A percentile compares a stretch with the other conserved stretches of the same genome.
Conservation (phyloP, 139 green algal genomes). For the Medakamo hakoo region DNA sequence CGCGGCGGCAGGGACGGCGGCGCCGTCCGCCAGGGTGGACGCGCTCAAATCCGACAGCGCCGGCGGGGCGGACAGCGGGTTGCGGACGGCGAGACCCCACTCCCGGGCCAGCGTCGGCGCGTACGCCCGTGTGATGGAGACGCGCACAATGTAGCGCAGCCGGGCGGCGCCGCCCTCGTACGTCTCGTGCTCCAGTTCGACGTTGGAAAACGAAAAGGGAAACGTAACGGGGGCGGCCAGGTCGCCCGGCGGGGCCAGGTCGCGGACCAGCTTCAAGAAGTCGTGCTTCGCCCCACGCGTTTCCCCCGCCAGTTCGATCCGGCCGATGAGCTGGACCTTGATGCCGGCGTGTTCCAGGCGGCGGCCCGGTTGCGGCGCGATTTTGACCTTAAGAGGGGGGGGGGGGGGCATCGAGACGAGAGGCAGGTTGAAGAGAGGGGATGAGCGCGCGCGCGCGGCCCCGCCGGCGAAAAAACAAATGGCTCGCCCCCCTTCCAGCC, state of each 20-base stretch:
- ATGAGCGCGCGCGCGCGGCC: background rate
- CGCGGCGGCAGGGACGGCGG: background rate
- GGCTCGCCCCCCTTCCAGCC: background rate
- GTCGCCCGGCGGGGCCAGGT: constrained; percentile 64
- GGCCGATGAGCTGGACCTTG: constrained; percentile 86
- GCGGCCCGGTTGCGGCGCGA: constrained; percentile 47
- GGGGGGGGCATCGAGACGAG: background rate
- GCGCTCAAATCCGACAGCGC: background rate
- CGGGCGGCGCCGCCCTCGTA: constrained; percentile 58
- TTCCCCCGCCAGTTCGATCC: constrained; percentile 88
- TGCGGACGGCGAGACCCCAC: constrained; percentile 75
- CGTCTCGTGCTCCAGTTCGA: constrained; percentile 95
- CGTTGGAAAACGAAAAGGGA: constrained; percentile 88
- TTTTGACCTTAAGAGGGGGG: constrained; percentile 25
- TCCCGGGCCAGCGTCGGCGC: constrained; percentile 61
- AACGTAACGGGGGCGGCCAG: constrained; percentile 45
- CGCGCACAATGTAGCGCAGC: constrained; percentile 64
- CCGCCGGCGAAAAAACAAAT: background rate
- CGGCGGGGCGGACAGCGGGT: constrained; percentile 26
- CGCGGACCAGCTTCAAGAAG: constrained; percentile 73
- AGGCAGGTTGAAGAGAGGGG: background rate
- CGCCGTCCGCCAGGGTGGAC: background rate
- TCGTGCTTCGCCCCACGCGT: constrained; percentile 56
- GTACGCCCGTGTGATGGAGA: constrained; percentile 63
- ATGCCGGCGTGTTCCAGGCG: constrained; percentile 89